Conservation (phyloP, 2,329 filamentous ascomycete genomes). For the Trichocomaceae sp. region DNA sequence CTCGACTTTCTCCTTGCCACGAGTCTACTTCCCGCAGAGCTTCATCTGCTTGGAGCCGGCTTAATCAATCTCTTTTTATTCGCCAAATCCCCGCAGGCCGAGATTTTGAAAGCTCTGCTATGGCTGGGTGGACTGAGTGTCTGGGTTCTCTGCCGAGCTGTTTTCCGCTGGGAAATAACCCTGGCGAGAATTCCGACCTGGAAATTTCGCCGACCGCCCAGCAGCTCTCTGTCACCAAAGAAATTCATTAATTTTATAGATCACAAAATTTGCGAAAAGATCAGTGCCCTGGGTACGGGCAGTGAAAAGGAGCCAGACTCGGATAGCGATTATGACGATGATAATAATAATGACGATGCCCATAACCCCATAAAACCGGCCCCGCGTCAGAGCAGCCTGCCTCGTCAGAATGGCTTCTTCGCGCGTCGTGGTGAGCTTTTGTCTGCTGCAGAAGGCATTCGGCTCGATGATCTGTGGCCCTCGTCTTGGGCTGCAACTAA, state of each 20-base stretch:
- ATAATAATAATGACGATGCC: constrained; percentile 14
- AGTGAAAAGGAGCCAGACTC: constrained; percentile 30
- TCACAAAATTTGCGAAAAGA: constrained; percentile 42
- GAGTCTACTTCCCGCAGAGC: constrained; percentile 76
- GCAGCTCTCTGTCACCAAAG: constrained; percentile 30
- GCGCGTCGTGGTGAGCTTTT: constrained; percentile 4
- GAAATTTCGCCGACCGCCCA: constrained; percentile 63
- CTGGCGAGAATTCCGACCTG: constrained; percentile 85
- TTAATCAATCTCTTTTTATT: constrained; percentile 77
- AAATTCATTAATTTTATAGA: constrained; percentile 38
- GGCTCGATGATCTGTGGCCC: constrained; percentile 21
- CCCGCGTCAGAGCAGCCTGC: constrained; percentile 11
- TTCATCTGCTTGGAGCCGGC: constrained; percentile 76
- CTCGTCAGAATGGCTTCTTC: constrained; percentile 10
- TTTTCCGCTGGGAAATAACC: constrained; percentile 76
- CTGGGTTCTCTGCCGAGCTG: constrained; percentile 63
- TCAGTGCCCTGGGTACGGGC: constrained; percentile 36
- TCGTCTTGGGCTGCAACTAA: constrained; percentile 15
- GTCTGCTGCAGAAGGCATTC: constrained; percentile 21
- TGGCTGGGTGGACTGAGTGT: constrained; percentile 76
- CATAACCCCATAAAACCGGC: constrained; percentile 25
- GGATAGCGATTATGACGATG: constrained; percentile 34
- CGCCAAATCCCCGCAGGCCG: constrained; percentile 70
- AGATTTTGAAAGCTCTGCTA: constrained; percentile 77
- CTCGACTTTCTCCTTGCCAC: constrained; percentile 79